Percentiles rank a stretch among this genome's conserved stretches.
Evolutionary conservation across 331 rosid species (phyloP).

Genomic region (Rosa hybrid): DNA sequence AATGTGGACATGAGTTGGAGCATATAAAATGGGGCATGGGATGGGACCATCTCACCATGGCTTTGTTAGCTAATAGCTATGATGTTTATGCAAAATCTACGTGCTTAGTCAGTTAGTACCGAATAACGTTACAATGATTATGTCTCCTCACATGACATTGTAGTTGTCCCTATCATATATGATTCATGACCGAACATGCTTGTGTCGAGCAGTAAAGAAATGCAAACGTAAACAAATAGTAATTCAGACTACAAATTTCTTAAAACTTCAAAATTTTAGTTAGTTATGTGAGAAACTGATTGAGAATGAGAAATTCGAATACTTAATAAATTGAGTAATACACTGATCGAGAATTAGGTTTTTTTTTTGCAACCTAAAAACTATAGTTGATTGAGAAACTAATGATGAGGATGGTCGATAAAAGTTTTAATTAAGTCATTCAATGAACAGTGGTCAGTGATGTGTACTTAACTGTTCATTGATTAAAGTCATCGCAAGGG

Average conservation of each 20-base stretch:
- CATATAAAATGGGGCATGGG: not conserved
- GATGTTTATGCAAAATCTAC: not conserved
- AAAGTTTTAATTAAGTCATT: not conserved
- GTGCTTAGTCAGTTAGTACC: not conserved
- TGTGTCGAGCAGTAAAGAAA: not conserved
- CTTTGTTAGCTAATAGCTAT: not conserved
- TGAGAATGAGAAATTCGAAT: too few relatives aligned
- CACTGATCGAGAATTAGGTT: too few relatives aligned
- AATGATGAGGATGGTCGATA: too few relatives aligned
- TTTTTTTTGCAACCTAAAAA: too few relatives aligned
- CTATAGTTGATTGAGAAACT: too few relatives aligned
- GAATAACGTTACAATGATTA: not conserved
- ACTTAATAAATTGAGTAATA: too few relatives aligned
- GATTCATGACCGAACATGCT: not conserved
- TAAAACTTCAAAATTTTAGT: too few relatives aligned
- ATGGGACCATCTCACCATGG: not conserved
- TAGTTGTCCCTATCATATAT: not conserved
- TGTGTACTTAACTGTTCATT: not conserved
- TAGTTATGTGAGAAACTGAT: too few relatives aligned
- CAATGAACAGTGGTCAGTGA: not conserved
- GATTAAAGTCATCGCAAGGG: constrained; percentile 9
- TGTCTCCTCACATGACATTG: not conserved
- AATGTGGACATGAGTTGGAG: not conserved
- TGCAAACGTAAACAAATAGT: not conserved
- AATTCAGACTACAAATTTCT: too few relatives aligned